phyloP scores from a whole-genome alignment of 257 asterid genomes.

The Fraxinus excelsior region DNA sequence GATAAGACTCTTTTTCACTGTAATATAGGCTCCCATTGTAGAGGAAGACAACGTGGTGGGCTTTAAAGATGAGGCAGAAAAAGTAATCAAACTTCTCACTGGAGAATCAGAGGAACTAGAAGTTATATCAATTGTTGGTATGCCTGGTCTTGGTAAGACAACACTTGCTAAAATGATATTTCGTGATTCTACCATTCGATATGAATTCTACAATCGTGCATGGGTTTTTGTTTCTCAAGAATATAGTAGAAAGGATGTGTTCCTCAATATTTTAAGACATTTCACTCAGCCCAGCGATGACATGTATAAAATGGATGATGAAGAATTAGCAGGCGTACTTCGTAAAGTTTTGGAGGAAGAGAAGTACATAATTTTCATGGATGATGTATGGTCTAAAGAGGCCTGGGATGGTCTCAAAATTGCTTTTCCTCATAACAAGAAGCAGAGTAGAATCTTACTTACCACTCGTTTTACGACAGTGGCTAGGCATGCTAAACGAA shows the following conservation, averaged over 20 bases:
- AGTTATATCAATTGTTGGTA: constrained; percentile 18
- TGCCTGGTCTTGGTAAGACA: constrained; percentile 28
- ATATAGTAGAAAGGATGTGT: constrained; percentile 2
- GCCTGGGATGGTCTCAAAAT: background rate
- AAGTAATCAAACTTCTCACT: background rate
- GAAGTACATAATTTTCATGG: background rate
- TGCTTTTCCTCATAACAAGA: constrained; percentile 4
- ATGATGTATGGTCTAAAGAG: background rate
- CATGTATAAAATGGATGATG: background rate
- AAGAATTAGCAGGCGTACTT: background rate
- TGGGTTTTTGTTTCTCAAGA: constrained; percentile 25
- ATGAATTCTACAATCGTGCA: constrained; percentile 17
- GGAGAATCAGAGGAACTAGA: constrained; percentile 6
- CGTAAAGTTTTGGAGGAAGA: constrained; percentile 29
- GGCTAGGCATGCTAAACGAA: background rate
- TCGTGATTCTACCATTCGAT: background rate
- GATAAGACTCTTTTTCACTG: background rate
- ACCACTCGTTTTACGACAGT: background rate
- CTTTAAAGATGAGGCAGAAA: constrained; percentile 3
- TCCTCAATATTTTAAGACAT: background rate
- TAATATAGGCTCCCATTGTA: background rate
- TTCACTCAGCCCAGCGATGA: background rate
- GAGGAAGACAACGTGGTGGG: background rate
- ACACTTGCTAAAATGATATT: constrained; percentile 17
- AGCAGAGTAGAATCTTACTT: background rate